Base-by-base conservation (phyloP, 345 rosid species). In the Mercurialis annua region DNA sequence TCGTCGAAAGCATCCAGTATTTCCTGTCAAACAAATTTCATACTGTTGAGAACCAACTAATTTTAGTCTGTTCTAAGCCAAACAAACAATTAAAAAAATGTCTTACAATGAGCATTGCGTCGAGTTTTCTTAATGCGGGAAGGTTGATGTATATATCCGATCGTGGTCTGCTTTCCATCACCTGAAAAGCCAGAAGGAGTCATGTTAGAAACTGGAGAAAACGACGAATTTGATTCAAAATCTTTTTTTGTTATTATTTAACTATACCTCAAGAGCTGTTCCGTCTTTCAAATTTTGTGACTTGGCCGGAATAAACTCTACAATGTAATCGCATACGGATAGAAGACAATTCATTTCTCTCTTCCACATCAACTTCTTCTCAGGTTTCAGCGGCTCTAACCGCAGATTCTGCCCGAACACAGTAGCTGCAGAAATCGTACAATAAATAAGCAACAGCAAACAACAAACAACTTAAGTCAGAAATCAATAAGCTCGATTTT, bases 341-440 rank as follows among this genome's bases (percentile, higher is more conserved):
- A 94, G 77, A 71, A 94, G 91, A 67, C 92, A 91, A 23, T 83
- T 73, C 99, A 89, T 91, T 84, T 91, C 99, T 83, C 96, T 83
- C 63, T 75, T 89, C 99, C 99, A 91, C 82, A 91, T 20, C 17
- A 82, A 83, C 69, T 79, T 81, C 83, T 94, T 94, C 81, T 89
- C 96, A 58, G 83, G 74, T 29, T 86, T 86, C 72, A 93, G 73
- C 4, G 97, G 99, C 67, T 88, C 97, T 67, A 94, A 74, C 66
- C 88, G 82, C 85, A 87, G 66, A 70, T 81, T 86, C 71, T 94
- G 97, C 31, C 99, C 99, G 70, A 91, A 94, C 31, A 87, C 89
- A 29, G 99, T 87, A 15, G 99, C 99, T 94, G 84, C 76, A 75
- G 67, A 63, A 70, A 54, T 29, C n/a, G 30, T 3, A 16, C 51